Evolutionary conservation across 2,329 filamentous ascomycete species (phyloP).

Genomic region (Fusarium pseudonygamai): DNA sequence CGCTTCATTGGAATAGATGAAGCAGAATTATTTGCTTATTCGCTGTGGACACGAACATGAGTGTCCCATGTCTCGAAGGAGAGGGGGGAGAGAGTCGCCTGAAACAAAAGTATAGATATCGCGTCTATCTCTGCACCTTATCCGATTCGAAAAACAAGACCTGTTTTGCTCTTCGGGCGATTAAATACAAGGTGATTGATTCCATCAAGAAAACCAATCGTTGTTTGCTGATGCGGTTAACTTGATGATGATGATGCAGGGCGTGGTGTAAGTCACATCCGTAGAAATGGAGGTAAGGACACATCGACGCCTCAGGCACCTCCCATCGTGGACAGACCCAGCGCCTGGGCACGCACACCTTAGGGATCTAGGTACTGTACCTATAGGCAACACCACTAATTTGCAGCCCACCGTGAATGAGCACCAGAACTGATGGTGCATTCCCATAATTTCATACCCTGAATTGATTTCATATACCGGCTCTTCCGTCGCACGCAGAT

Average conservation of each 20-base stretch:
- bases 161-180: background rate
- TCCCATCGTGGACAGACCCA: background rate
- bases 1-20: conserved; percentile 4
- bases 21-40: conserved; percentile 12
- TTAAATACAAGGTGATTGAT: background rate
- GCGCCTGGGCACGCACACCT: background rate
- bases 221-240: background rate
- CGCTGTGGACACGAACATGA: conserved; percentile 15
- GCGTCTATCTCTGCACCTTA: background rate
- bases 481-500: background rate
- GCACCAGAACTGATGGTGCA: background rate
- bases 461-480: background rate
- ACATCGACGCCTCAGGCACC: conserved; percentile 29
- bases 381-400: background rate
- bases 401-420: background rate
- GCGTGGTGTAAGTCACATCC: conserved; percentile 10
- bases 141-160: background rate
- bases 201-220: background rate
- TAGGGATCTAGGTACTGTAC: background rate
- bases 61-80: background rate
- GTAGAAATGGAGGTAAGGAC: background rate
- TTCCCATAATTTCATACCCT: background rate
- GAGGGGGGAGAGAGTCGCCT: background rate
- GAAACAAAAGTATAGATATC: background rate
- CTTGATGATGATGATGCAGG: background rate